Evolutionary conservation across 2,329 filamentous ascomycete species (phyloP).

Genomic region (Exophiala aquamarina): DNA sequence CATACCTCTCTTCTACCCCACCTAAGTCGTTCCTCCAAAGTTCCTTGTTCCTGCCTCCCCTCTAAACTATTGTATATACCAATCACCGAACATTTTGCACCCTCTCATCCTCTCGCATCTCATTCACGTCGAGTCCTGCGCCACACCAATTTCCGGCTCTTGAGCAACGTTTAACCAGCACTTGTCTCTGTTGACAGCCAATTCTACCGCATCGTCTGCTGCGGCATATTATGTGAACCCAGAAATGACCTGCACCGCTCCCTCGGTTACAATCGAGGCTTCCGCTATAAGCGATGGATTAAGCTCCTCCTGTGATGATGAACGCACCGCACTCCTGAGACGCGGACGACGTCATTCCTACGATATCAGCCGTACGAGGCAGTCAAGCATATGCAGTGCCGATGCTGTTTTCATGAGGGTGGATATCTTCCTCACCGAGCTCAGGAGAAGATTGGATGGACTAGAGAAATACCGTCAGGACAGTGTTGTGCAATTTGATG

Average conservation of each 20-base stretch:
- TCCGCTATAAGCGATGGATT: conserved; percentile 12
- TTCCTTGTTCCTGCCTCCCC: no score
- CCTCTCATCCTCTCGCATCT: not conserved
- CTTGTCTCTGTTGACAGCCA: conserved; percentile 2
- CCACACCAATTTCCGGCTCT: conserved; percentile 2
- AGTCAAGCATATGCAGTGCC: conserved; percentile 45
- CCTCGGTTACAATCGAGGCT: conserved; percentile 19
- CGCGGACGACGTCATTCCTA: conserved; percentile 47
- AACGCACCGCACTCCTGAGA: conserved; percentile 16
- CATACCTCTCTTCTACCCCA: no score
- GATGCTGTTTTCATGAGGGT: conserved; percentile 48
- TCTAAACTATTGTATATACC: not conserved
- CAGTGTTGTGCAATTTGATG: conserved; percentile 76
- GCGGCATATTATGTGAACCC: conserved; percentile 12
- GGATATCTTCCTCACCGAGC: conserved; percentile 65
- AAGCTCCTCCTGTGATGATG: conserved; percentile 14
- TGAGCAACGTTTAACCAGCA: no score
- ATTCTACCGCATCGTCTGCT: not conserved
- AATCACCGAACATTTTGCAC: conserved; percentile 4
- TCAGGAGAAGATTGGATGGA: conserved; percentile 83
- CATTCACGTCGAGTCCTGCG: not conserved
- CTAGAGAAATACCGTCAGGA: conserved; percentile 85
- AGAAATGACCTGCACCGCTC: conserved; percentile 21
- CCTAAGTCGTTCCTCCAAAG: no score
- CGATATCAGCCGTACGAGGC: conserved; percentile 39